A percentile compares a stretch with the other conserved stretches of the same genome.
Evolutionary conservation across 2,329 filamentous ascomycete genomes (phyloP).

Genomic region (Alternaria sp.): DNA sequence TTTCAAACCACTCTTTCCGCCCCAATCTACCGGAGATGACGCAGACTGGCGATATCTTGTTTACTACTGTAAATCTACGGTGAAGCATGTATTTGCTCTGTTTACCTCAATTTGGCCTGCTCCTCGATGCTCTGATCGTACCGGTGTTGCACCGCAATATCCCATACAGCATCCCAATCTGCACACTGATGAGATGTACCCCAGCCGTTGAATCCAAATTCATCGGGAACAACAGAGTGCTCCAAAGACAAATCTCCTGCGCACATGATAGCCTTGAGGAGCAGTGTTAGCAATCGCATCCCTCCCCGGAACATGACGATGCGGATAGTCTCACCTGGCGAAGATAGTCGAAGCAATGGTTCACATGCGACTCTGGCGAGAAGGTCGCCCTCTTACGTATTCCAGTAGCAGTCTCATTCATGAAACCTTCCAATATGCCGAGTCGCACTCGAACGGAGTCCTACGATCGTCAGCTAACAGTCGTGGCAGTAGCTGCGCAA

Average conservation of each 20-base stretch:
- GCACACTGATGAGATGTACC: constrained; percentile 6
- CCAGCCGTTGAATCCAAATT: constrained; percentile 11
- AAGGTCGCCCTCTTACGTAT: not conserved
- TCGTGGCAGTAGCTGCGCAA: not conserved
- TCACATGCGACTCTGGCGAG: constrained; percentile 2
- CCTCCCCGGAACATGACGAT: not conserved
- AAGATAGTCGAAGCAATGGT: constrained; percentile 13
- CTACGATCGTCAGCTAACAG: not conserved
- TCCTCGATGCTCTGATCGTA: not conserved
- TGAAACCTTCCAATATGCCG: constrained; percentile 2
- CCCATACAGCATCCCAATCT: constrained; percentile 6
- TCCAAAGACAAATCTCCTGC: constrained; percentile 7
- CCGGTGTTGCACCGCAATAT: not conserved
- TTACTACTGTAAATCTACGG: not conserved
- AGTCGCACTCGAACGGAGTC: constrained; percentile 4
- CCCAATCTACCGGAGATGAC: not conserved
- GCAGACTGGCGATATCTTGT: not conserved
- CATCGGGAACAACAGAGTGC: constrained; percentile 1
- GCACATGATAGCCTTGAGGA: constrained; percentile 5
- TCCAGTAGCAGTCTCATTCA: not conserved
- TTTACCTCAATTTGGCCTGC: not conserved
- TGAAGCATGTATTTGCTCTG: not conserved
- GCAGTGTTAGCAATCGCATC: not conserved
- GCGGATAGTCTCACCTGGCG: not conserved
- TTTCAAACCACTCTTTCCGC: not conserved